These are phyloP conservation scores for Microbotryum scabiosae DNA, from an alignment of 1,284 basidiomycete species.

Conservation along the genomic window DNA sequence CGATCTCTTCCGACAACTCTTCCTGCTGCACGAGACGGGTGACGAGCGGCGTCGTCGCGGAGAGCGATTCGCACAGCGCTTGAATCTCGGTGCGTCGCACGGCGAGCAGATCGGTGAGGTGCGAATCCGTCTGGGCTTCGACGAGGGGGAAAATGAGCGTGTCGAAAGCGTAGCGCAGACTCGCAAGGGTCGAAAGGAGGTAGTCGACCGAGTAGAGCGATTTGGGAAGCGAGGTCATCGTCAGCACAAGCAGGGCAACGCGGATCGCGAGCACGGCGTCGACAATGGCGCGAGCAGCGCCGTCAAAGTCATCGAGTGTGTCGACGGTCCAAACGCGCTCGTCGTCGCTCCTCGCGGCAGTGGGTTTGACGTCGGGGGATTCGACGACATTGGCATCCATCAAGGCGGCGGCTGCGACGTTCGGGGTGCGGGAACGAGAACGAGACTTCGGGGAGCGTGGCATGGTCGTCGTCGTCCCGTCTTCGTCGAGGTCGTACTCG, in stretches of 20 bases:
- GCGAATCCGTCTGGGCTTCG: constrained; percentile 33
- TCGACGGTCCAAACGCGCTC: constrained; percentile 12
- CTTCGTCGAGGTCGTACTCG: constrained; percentile 40
- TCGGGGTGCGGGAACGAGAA: constrained; percentile 1
- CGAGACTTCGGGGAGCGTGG: constrained; percentile 25
- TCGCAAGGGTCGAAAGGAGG: constrained; percentile 53
- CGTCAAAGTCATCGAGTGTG: not conserved
- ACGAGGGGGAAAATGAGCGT: constrained; percentile 25
- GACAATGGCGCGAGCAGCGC: constrained; percentile 4
- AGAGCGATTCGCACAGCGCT: constrained; percentile 5
- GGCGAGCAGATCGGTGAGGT: constrained; percentile 40
- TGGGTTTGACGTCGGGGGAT: too few species aligned
- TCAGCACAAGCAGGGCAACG: constrained; percentile 21
- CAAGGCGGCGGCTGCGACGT: not conserved
- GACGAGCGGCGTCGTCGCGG: constrained; percentile 5
- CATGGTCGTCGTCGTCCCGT: constrained; percentile 40
- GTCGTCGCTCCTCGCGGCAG: not conserved
- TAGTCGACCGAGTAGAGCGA: constrained; percentile 38
- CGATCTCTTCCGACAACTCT: constrained; percentile 73
- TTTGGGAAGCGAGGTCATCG: constrained; percentile 13
- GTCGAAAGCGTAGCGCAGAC: constrained; percentile 47
- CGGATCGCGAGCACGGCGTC: constrained; percentile 21
- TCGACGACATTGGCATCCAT: not conserved
- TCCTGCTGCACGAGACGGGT: constrained; percentile 16
- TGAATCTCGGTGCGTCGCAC: constrained; percentile 1